These are phyloP conservation scores for Penstemon eatonii DNA, from an alignment of 257 asterid genomes.

Conservation along the genomic window DNA sequence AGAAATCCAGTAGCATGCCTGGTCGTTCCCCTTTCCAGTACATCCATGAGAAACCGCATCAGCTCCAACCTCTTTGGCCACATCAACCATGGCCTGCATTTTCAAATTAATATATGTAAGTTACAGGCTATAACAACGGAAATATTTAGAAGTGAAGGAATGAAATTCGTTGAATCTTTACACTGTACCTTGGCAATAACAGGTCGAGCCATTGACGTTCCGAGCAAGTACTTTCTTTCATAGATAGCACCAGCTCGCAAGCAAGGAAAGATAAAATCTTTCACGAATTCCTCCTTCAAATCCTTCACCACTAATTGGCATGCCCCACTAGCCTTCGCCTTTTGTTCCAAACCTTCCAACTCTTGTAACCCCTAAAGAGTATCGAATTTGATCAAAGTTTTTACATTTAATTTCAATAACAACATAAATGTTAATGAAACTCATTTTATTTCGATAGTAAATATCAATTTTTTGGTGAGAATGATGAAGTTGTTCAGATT, in stretches of 20 bases:
- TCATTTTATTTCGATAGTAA: slow-evolving; percentile 14
- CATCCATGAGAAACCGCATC: slow-evolving; percentile 99
- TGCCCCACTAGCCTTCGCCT: slow-evolving; percentile 98
- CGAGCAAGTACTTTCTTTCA: slow-evolving; percentile 91
- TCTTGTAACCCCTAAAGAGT: slow-evolving; percentile 72
- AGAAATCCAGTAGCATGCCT: slow-evolving; percentile 46
- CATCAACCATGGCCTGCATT: slow-evolving; percentile 98
- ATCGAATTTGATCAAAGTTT: slow-evolving; percentile 13
- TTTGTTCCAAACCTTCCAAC: slow-evolving; percentile 89
- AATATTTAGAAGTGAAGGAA: too few relatives aligned
- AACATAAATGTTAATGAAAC: slow-evolving; percentile 11
- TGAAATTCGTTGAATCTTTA: neutral
- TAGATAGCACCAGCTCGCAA: slow-evolving; percentile 92
- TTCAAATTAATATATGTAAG: slow-evolving; percentile 19
- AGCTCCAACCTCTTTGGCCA: slow-evolving; percentile 95
- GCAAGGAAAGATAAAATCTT: slow-evolving; percentile 88
- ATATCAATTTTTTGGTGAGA: neutral
- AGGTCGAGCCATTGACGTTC: slow-evolving; percentile 99
- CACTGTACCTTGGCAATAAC: slow-evolving; percentile 87
- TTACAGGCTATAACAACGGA: neutral
- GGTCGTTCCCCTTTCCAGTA: slow-evolving; percentile 98
- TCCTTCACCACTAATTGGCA: slow-evolving; percentile 95
- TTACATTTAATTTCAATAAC: slow-evolving; percentile 7
- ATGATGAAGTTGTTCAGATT: slow-evolving; percentile 17
- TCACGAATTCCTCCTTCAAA: slow-evolving; percentile 90